A percentile compares a stretch with the other conserved stretches of the same genome.
Evolutionary conservation across 805 yeast genomes (phyloP).

Genomic region (Lachancea fermentati): DNA sequence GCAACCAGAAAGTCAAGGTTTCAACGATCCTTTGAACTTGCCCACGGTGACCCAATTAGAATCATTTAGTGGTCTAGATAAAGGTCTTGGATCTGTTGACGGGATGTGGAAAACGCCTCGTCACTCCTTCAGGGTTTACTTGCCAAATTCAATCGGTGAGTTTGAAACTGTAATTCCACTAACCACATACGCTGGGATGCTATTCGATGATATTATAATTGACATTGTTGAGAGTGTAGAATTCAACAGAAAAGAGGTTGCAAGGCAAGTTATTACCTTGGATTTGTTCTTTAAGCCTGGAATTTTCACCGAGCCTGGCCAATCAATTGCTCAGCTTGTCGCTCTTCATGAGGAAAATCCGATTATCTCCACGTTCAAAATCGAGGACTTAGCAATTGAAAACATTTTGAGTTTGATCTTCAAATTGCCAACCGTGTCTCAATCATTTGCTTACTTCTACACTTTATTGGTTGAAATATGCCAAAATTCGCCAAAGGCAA

Average conservation of each 20-base stretch:
- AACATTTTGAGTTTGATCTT: conserved; percentile 72
- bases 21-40: conserved; percentile 30
- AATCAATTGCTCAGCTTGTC: conserved; percentile 65
- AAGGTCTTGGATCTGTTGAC: conserved; percentile 50
- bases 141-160: conserved; percentile 41
- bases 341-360: conserved; percentile 38
- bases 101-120: conserved; percentile 64
- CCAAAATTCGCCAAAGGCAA: conserved; percentile 68
- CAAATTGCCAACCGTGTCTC: conserved; percentile 61
- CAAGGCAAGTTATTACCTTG: conserved; percentile 72
- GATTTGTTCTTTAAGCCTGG: conserved; percentile 65
- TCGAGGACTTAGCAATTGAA: conserved; percentile 86
- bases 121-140: conserved; percentile 54
- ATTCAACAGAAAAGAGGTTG: conserved; percentile 82
- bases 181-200: conserved; percentile 46
- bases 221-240: conserved; percentile 78
- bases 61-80: conserved; percentile 30
- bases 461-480: conserved; percentile 84
- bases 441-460: conserved; percentile 73
- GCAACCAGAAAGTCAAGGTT: conserved; percentile 29
- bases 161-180: conserved; percentile 64
- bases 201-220: conserved; percentile 67
- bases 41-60: conserved; percentile 36
- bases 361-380: conserved; percentile 68
- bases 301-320: conserved; percentile 66